Evolutionary conservation across 306 rosid genomes (phyloP).

Genomic region (Coriaria nepalensis): DNA sequence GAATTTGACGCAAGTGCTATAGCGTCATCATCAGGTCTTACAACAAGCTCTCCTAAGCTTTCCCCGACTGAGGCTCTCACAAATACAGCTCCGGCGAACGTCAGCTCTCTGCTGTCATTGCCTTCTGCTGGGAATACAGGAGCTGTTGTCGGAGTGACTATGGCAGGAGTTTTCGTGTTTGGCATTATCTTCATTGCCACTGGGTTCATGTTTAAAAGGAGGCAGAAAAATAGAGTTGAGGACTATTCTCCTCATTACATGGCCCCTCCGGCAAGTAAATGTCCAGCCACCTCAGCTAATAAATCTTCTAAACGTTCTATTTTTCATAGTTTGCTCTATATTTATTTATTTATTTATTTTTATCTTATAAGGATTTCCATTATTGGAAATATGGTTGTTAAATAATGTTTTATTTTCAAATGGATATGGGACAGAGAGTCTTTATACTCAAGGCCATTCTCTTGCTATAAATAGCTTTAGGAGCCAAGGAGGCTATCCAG

Average conservation of each 20-base stretch:
- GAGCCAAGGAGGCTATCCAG: conserved; percentile 23
- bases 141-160: conserved; percentile 24
- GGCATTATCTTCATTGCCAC: conserved; percentile 22
- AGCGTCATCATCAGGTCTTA: too few relatives aligned
- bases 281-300: too few relatives aligned
- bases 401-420: conserved; percentile 15
- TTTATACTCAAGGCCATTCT: conserved; percentile 24
- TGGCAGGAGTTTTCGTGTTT: conserved; percentile 34
- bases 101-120: too few relatives aligned
- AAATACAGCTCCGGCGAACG: too few relatives aligned
- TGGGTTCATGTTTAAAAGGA: conserved; percentile 13
- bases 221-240: conserved; percentile 20
- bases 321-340: background rate
- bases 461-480: conserved; percentile 15
- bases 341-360: conserved; percentile 7
- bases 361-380: too few relatives aligned
- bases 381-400: conserved; percentile 42
- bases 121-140: conserved; percentile 1
- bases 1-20: too few relatives aligned
- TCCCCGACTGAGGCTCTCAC: too few relatives aligned
- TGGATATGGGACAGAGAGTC: conserved; percentile 18
- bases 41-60: too few relatives aligned
- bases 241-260: conserved; percentile 15
- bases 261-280: conserved; percentile 10
- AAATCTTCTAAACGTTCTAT: too few relatives aligned